Conservation (phyloP, 83 land plant species). For the Diphasiastrum complanatum region DNA sequence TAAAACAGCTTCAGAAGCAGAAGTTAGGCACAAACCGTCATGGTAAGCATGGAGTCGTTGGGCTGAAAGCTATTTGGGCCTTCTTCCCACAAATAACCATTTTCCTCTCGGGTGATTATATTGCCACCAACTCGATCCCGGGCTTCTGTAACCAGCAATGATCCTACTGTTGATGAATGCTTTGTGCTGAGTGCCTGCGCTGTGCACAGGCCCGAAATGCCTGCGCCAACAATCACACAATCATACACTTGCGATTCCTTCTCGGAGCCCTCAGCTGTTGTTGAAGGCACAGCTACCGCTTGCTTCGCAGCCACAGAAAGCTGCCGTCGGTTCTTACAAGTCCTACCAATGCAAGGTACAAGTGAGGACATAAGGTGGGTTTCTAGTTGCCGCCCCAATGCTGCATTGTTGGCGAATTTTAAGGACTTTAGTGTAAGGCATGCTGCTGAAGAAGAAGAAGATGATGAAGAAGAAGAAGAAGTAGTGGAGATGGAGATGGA, state of each 20-base stretch:
- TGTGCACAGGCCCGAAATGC: constrained; percentile 79
- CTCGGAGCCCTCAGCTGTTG: constrained; percentile 6
- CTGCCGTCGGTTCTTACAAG: too few species aligned
- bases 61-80: constrained; percentile 99
- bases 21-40: constrained; percentile 46
- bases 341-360: too few species aligned
- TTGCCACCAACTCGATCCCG: constrained; percentile 82
- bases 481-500: too few species aligned
- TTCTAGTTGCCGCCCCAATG: too few species aligned
- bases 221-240: constrained; percentile 90
- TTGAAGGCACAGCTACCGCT: constrained; percentile 16
- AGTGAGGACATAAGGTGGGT: too few species aligned
- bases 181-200: constrained; percentile 73
- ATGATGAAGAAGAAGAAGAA: too few species aligned
- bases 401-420: too few species aligned
- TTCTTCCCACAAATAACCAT: constrained; percentile 92
- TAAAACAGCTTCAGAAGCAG: not conserved
- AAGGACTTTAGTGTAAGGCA: too few species aligned
- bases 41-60: constrained; percentile 71
- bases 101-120: constrained; percentile 64
- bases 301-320: constrained; percentile 14
- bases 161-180: constrained; percentile 34
- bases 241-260: constrained; percentile 35
- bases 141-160: constrained; percentile 76
- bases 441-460: too few species aligned